Evolutionary conservation across 148 eudicot species (phyloP).

Genomic region (Oxyria digyna): DNA sequence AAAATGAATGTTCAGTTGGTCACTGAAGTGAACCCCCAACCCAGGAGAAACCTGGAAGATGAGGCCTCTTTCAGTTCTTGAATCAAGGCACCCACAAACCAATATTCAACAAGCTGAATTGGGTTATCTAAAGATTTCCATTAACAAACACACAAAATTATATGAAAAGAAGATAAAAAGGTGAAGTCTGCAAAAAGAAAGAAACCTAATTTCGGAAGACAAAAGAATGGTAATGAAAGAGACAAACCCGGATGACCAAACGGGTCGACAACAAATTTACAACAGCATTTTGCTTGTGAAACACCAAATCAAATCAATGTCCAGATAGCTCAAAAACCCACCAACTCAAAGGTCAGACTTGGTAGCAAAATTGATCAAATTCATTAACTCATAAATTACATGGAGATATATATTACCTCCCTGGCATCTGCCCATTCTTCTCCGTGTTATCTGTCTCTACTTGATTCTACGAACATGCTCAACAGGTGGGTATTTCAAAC

Average conservation of each 20-base stretch:
- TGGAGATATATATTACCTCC: not conserved
- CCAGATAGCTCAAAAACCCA: not conserved
- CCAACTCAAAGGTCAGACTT: not conserved
- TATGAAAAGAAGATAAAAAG: constrained; percentile 13
- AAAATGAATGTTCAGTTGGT: constrained; percentile 9
- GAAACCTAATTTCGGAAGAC: constrained; percentile 16
- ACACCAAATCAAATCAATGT: constrained; percentile 6
- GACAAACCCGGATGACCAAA: constrained; percentile 34
- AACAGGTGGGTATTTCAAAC: constrained; percentile 6
- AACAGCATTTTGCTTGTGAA: not conserved
- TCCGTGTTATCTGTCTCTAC: not conserved
- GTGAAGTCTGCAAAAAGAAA: constrained; percentile 10
- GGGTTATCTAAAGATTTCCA: not conserved
- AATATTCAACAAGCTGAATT: constrained; percentile 1
- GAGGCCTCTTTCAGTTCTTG: not conserved
- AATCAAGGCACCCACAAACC: not conserved
- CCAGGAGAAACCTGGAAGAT: constrained; percentile 2
- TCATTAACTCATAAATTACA: not conserved
- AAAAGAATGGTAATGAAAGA: constrained; percentile 11
- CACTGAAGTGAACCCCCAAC: constrained; percentile 4
- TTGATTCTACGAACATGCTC: constrained; percentile 1
- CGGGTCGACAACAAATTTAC: constrained; percentile 3
- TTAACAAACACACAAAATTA: not conserved
- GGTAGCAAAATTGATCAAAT: not conserved
- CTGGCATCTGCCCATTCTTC: not conserved